These are phyloP conservation scores for Leishmania braziliensis DNA, from an alignment of 208 protist genomes.

Conservation along the genomic window DNA sequence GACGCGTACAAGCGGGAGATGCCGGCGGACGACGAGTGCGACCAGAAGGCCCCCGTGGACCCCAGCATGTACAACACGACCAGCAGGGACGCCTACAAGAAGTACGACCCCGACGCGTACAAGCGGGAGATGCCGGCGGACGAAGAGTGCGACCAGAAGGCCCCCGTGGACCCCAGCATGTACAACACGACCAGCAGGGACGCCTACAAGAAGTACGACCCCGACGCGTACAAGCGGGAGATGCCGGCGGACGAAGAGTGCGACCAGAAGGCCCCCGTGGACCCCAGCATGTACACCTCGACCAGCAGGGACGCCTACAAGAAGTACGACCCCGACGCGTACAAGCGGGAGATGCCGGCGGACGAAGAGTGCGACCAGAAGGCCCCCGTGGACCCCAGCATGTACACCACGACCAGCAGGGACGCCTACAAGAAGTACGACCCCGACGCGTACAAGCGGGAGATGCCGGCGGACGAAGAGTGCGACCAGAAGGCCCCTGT, in stretches of 20 bases:
- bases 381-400: slow-evolving; percentile 33
- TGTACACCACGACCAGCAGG: slow-evolving; percentile 50
- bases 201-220: slow-evolving; percentile 11
- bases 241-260: slow-evolving; percentile 4
- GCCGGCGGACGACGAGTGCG: slow-evolving; percentile 9
- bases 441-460: slow-evolving; percentile 5
- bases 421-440: slow-evolving; percentile 19
- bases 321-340: not conserved
- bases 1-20: slow-evolving; percentile 44
- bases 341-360: slow-evolving; percentile 10
- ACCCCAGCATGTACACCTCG: slow-evolving; percentile 45
- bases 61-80: slow-evolving; percentile 46
- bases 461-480: too few species aligned
- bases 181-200: slow-evolving; percentile 15
- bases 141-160: slow-evolving; percentile 16
- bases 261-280: slow-evolving; percentile 22
- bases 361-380: not conserved
- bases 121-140: slow-evolving; percentile 21
- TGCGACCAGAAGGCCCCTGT: too few species aligned
- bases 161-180: slow-evolving; percentile 31
- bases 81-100: slow-evolving; percentile 43
- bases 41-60: slow-evolving; percentile 27
- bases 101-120: slow-evolving; percentile 48
- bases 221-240: slow-evolving; percentile 38
- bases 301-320: slow-evolving; percentile 6